Evolutionary conservation across 164 flowering plant genomes (phyloP).

Genomic region (Magnolia sinica): DNA sequence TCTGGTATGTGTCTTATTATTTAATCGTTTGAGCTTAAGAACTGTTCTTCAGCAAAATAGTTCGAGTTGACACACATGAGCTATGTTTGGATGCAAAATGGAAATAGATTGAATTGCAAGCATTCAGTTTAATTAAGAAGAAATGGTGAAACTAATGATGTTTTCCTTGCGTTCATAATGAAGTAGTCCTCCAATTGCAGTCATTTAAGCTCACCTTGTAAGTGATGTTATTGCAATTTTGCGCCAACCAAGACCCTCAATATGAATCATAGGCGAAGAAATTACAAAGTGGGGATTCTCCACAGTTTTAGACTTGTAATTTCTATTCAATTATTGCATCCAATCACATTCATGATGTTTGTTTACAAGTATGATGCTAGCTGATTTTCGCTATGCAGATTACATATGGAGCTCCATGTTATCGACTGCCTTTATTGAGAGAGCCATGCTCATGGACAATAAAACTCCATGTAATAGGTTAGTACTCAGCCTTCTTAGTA

Average conservation of each 20-base stretch:
- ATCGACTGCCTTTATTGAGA: constrained; percentile 56
- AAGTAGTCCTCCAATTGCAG: no score
- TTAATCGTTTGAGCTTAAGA: neutral
- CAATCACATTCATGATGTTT: neutral
- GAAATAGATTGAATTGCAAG: neutral
- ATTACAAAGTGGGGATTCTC: no score
- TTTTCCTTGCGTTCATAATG: neutral
- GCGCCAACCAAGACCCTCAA: neutral
- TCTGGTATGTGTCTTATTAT: constrained; percentile 41
- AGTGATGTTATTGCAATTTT: neutral
- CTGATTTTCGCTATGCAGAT: constrained; percentile 40
- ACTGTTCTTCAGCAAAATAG: neutral
- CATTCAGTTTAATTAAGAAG: neutral
- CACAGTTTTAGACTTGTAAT: no score
- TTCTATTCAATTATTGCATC: neutral
- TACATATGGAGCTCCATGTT: constrained; percentile 76
- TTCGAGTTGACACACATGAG: neutral
- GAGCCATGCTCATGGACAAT: constrained; percentile 51
- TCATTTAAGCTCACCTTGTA: neutral
- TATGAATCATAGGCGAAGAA: neutral
- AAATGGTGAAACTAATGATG: neutral
- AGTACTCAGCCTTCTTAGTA: neutral
- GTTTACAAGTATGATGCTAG: neutral
- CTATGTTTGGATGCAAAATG: no score
- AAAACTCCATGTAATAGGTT: constrained; percentile 87